Evolutionary conservation across 768 basidiomycete genomes (phyloP), one percentile per base, ranked within the genome.

Genomic region (Boletus coccyginus): DNA sequence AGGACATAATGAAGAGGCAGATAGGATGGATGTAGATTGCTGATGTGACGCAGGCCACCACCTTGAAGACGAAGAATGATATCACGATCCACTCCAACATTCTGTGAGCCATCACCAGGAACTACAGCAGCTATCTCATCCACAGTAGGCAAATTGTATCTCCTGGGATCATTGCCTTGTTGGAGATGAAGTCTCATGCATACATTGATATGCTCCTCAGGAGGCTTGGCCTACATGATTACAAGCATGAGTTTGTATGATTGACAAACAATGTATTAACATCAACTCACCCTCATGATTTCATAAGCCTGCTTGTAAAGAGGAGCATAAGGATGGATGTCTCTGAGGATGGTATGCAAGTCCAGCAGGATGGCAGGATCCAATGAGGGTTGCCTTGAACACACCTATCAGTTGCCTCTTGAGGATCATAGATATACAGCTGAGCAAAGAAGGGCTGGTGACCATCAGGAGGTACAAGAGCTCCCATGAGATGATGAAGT

Each of bases 141-240:
- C n/a, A n/a, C n/a, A n/a, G n/a, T n/a, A n/a, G n/a, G n/a, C n/a
- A 77, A 55, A 59, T 82, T 81, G 50, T 82, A 79, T 13, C 69
- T 51, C 7, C 75, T 62, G 0, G 47, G 61, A 66, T 80, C 77
- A 51, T 46, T 41, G 0, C 44, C 52, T 0, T 56, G 50, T 1
- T 63, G 46, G 0, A 64, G 5, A 33, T 52, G 35, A 14, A 73
- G 29, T 0, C 29, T 2, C 21, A 63, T 50, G 9, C 1, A 0
- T 2, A 71, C 16, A 51, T 66, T 45, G 1, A 36, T 47, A 21
- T 64, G 65, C 17, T 66, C 6, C 17, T 59, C 57, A 17, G 46
- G 45, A 27, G 63, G 57, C 29, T 69, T 58, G 2, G 61, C 51
- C 27, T 46, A 48, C 32, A n/a, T 40, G 12, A 12, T 38, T 14